Evolutionary conservation across 495 filamentous ascomycete genomes (phyloP).

Genomic region (Rusavskia elegans): DNA sequence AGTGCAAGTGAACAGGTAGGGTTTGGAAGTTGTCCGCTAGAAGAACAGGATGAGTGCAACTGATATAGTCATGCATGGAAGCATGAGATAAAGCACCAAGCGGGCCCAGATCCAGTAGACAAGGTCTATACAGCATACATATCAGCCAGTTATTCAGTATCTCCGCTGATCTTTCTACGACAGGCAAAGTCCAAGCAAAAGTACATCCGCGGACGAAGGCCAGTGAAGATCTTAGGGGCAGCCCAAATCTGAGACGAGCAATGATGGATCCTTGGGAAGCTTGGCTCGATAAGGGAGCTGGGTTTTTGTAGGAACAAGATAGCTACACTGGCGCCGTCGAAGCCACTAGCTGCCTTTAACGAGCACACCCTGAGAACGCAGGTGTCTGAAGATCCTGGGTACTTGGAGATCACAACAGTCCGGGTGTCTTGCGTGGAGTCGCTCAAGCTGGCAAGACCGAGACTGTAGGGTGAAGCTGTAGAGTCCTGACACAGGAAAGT

Average conservation of each 20-base stretch:
- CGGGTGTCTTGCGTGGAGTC: no score
- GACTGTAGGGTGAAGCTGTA: no score
- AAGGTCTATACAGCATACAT: neutral
- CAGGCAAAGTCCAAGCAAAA: neutral
- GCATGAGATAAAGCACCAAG: neutral
- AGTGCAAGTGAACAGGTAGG: neutral
- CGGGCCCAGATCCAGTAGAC: no score
- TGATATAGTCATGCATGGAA: neutral
- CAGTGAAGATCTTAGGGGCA: neutral
- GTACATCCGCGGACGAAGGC: neutral
- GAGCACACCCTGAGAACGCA: no score
- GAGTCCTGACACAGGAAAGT: neutral
- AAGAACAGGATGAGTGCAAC: neutral
- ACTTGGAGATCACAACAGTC: no score
- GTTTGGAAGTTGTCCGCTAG: neutral
- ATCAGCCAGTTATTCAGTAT: neutral
- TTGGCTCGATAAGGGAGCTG: conserved; percentile 4
- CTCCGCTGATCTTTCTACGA: neutral
- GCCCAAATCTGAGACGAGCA: neutral
- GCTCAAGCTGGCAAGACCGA: no score
- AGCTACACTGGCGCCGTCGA: neutral
- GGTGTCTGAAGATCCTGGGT: no score
- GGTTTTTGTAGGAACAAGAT: neutral
- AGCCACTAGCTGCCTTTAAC: no score
- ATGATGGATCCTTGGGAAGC: neutral